Percentiles rank a stretch among this genome's conserved stretches.
These are phyloP conservation scores for Dillenia suffruticosa DNA, from an alignment of 164 flowering plant species.

Conservation along the genomic window DNA sequence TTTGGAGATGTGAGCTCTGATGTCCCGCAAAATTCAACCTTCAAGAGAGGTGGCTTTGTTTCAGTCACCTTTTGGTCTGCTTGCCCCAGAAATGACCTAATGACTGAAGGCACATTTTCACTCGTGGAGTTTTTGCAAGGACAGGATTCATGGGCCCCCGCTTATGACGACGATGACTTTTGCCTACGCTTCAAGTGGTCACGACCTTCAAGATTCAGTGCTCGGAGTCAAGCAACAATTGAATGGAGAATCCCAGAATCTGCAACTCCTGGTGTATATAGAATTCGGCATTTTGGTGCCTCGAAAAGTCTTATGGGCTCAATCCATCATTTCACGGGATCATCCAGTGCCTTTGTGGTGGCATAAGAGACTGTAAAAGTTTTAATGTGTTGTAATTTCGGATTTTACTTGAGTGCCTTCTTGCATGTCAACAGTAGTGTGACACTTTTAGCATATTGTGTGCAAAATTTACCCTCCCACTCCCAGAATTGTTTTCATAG, in stretches of 20 bases:
- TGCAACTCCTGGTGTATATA: slow-evolving; percentile 73
- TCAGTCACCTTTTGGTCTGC: slow-evolving; percentile 83
- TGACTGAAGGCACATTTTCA: slow-evolving; percentile 94
- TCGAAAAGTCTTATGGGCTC: slow-evolving; percentile 66
- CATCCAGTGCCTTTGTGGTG: slow-evolving; percentile 87
- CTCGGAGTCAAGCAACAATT: slow-evolving; percentile 69
- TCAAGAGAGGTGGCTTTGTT: slow-evolving; percentile 64
- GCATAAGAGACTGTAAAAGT: slow-evolving; percentile 14
- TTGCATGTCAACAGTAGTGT: too few relatives aligned
- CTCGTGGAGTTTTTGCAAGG: slow-evolving; percentile 72
- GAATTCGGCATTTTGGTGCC: slow-evolving; percentile 88
- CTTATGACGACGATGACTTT: slow-evolving; percentile 93
- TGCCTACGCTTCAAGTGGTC: slow-evolving; percentile 88
- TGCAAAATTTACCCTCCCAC: too few relatives aligned
- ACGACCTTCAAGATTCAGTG: slow-evolving; percentile 71
- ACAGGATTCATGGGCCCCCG: slow-evolving; percentile 64
- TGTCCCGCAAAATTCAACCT: slow-evolving; percentile 72
- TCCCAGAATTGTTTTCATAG: too few relatives aligned
- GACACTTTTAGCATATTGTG: too few relatives aligned
- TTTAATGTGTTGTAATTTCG: too few relatives aligned
- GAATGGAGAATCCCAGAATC: slow-evolving; percentile 79
- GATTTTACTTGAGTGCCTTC: too few relatives aligned
- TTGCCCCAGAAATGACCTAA: slow-evolving; percentile 91
- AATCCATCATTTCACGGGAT: slow-evolving; percentile 70
- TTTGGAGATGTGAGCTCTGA: slow-evolving; percentile 74